Evolutionary conservation across 352 stramenopile genomes (phyloP).

Genomic region (Phytopythium oedochilum): DNA sequence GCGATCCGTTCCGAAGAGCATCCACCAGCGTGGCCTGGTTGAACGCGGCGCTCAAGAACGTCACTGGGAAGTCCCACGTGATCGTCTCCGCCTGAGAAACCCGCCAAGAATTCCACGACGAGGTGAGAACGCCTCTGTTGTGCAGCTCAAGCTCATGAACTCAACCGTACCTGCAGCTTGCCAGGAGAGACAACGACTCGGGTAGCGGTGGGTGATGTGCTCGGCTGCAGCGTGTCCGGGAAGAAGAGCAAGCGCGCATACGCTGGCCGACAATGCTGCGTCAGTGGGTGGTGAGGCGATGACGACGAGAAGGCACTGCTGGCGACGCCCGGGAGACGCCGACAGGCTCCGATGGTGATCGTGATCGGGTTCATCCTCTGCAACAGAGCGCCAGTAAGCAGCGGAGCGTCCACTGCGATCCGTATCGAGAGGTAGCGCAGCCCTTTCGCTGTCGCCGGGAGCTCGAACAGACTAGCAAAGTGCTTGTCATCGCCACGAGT

Average conservation of each 20-base stretch:
- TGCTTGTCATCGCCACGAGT: not conserved
- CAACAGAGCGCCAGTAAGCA: slow-evolving; percentile 33
- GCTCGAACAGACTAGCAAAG: slow-evolving; percentile 20
- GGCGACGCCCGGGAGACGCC: slow-evolving; percentile 44
- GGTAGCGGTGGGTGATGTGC: slow-evolving; percentile 3
- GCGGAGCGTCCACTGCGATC: slow-evolving; percentile 38
- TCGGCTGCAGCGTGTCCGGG: slow-evolving; percentile 18
- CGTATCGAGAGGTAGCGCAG: slow-evolving; percentile 47
- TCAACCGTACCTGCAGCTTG: slow-evolving; percentile 30
- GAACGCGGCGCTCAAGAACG: slow-evolving; percentile 44
- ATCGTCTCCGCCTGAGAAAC: slow-evolving; percentile 14
- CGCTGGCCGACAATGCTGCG: slow-evolving; percentile 41
- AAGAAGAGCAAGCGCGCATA: slow-evolving; percentile 60
- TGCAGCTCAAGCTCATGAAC: too few species aligned
- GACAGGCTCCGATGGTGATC: slow-evolving; percentile 37
- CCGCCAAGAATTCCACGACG: not conserved
- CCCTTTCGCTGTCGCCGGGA: slow-evolving; percentile 16
- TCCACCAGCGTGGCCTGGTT: slow-evolving; percentile 38
- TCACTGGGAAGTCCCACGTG: slow-evolving; percentile 47
- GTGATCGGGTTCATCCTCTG: slow-evolving; percentile 66
- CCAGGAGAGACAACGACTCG: slow-evolving; percentile 31
- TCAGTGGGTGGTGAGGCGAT: slow-evolving; percentile 35
- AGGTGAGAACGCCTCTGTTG: not conserved
- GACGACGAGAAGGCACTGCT: slow-evolving; percentile 6
- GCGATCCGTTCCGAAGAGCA: slow-evolving; percentile 23